Evolutionary conservation across 2,329 filamentous ascomycete genomes (phyloP), one percentile per base, ranked within the genome.

Genomic region (Pseudogymnoascus sp.): DNA sequence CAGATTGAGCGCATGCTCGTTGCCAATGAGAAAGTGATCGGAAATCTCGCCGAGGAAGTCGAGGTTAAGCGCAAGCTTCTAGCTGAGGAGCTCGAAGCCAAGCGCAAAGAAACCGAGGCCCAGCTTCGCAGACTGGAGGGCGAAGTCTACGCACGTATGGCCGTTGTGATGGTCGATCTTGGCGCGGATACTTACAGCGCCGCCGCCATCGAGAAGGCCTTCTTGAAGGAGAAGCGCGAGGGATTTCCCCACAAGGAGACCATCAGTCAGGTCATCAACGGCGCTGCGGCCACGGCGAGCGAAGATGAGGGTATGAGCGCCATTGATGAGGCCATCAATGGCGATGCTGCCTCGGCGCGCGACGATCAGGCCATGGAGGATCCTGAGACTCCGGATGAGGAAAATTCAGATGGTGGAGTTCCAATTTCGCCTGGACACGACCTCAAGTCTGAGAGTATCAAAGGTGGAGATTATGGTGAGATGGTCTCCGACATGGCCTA

Each of bases 1-100:
- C 18, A 60, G 46, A 7, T 56, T 56, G 49, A 56, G 49, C 49
- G 49, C 6, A 56, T 56, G 49, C n/a, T 56, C 16, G 2, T 56
- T 7, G 49, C 49, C 9, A 2, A 53, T 0, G 1, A 34, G 28
- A 18, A 34, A n/a, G 43, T 53, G 6, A 28, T 28, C 25, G 25
- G 25, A 28, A 28, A 28, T 28, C 25, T 59, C 8, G 53, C 28
- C 23, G 23, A 49, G 43, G 23, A 49, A 28, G 23, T 49, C 23
- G 23, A 21, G 9, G 43, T 21, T 21, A 49, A 49, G 16, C 43
- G 18, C 9, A 49, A 21, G 43, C 12, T 14, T 11, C 36, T 37
- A 3, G 43, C 43, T 4, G 43, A 49, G 12, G 43, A 49, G 16
- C 18, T 49, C 2, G 43, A 21, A 21, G 43, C 43, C 43, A 21